Evolutionary conservation across 1,139 yeast genomes (phyloP), one percentile per base, ranked within the genome.

Genomic region (Geotrichum cucujoidarum): DNA sequence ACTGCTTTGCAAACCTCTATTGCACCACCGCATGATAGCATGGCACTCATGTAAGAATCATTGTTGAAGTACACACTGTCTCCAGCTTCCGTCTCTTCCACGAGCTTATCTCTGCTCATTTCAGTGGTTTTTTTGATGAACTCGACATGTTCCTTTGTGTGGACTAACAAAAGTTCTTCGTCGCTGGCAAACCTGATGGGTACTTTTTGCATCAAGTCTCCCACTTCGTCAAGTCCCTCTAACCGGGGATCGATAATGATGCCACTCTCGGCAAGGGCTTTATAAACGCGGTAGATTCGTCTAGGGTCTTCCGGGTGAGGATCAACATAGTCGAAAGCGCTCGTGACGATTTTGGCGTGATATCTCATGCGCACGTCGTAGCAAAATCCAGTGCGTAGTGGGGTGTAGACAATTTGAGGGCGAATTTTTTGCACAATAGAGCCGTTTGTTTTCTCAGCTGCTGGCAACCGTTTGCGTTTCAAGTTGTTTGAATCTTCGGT

Each of bases 271-370:
- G 96, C 97, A 43, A 94, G 74, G 41, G 86, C 84, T 66, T 92
- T 88, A 69, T 92, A 94, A 42, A 94, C 87, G 51, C 97, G 77
- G 66, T 90, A 92, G 41, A 92, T 92, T 57, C 99, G 80, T 54
- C 98, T 78, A 11, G 99, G 99, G 62, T 94, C 98, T 65, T 94
- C 99, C 3, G 99, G 99, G 64, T 94, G 99, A 2, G 98, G 98
- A 62, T 94, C 98, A 45, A 90, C 88, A 66, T 92, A 92, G 64
- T 90, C 97, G 59, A 80, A 86, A 56, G 92, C 88, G 4, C 95
- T 84, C 2, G 96, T 87, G 66, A 86, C 90, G 49, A 92, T 83
- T 63, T 89, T 88, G 36, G 97, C 95, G 63, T 94, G 99, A 66
- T 90, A 92, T 54, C 98, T 75, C 98, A 94, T 92, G 53, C 97